These are phyloP conservation scores for Mycena maculata DNA, from an alignment of 768 basidiomycete species.

Conservation along the genomic window DNA sequence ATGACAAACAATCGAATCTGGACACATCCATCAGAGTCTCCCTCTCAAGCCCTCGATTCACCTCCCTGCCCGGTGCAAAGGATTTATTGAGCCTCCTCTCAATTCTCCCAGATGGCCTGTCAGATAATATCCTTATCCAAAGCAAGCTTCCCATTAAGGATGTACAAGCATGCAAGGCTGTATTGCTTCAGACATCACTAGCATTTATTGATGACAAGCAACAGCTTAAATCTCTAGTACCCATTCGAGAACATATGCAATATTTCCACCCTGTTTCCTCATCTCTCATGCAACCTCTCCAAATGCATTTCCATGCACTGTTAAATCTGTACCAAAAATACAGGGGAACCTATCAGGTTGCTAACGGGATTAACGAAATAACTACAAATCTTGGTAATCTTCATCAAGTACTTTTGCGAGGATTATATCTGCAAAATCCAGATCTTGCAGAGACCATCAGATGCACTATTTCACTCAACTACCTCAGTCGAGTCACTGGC, in stretches of 20 bases:
- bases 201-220: background rate
- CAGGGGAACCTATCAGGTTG: background rate
- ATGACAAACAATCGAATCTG: background rate
- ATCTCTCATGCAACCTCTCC: background rate
- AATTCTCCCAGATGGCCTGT: background rate
- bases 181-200: background rate
- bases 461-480: background rate
- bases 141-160: background rate
- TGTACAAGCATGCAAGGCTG: background rate
- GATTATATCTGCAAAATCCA: background rate
- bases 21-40: background rate
- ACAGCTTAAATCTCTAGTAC: background rate
- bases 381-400: background rate
- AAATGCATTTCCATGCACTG: background rate
- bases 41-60: background rate
- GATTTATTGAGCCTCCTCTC: background rate
- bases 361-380: background rate
- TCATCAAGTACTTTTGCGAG: background rate
- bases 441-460: slow-evolving; percentile 5
- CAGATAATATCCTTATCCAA: background rate
- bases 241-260: background rate
- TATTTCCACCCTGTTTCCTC: background rate
- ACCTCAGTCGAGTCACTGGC: background rate
- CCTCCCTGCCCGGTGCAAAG: background rate
- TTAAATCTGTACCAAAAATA: background rate